These are phyloP conservation scores for Schwanniomyces sp. DNA, from an alignment of 805 yeast genomes.

Conservation along the genomic window DNA sequence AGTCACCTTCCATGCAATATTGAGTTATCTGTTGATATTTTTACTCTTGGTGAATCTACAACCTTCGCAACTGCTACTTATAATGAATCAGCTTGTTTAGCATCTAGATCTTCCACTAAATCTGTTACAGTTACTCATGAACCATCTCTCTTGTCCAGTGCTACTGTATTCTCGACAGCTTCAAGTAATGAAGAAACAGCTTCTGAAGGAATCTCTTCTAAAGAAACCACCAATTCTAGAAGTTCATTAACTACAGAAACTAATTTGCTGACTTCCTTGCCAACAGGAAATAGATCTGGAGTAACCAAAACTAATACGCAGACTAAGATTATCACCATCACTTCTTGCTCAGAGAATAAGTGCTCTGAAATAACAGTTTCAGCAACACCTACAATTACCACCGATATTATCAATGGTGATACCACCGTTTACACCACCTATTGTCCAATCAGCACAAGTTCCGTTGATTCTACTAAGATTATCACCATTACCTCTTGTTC, in stretches of 20 bases:
- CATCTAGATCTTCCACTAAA: conserved; percentile 2
- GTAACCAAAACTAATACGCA: too few species aligned
- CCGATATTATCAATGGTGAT: conserved; percentile 6
- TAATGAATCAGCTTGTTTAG: background rate
- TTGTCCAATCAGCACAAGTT: background rate
- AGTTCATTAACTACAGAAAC: conserved; percentile 15
- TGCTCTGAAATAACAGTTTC: conserved; percentile 25
- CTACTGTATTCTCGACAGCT: conserved; percentile 2
- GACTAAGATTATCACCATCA: conserved; percentile 31
- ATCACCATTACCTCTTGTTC: conserved; percentile 37
- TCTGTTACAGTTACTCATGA: conserved; percentile 21
- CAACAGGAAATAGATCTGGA: too few species aligned
- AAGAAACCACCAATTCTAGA: conserved; percentile 14
- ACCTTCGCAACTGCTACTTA: too few species aligned
- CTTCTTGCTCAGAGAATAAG: conserved; percentile 34
- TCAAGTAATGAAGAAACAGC: conserved; percentile 7
- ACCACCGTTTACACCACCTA: conserved; percentile 3
- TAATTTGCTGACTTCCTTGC: too few species aligned
- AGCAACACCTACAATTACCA: conserved; percentile 33
- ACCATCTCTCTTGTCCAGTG: background rate
- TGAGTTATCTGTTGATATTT: too few species aligned
- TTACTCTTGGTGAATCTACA: too few species aligned
- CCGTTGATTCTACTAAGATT: conserved; percentile 14
- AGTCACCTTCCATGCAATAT: too few species aligned
- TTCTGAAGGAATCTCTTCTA: conserved; percentile 13